Conservation (phyloP, 768 basidiomycete genomes). For the Podaxis carcinomalis region DNA sequence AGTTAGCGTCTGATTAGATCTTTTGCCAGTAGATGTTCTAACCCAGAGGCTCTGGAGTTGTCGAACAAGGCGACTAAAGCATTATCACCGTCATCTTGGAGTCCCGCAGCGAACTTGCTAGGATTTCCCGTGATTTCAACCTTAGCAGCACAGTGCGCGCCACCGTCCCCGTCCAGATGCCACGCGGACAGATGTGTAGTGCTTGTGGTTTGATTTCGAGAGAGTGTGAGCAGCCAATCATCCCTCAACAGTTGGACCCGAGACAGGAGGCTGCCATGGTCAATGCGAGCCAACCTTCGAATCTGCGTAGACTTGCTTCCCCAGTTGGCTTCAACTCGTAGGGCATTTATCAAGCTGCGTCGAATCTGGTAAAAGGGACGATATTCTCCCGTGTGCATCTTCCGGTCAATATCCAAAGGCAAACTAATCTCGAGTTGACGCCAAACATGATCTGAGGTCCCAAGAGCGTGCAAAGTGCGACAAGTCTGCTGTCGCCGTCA, state of each 20-base stretch:
- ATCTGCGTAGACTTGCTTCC: constrained; percentile 28
- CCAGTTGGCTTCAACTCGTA: constrained; percentile 53
- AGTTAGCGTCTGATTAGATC: neutral
- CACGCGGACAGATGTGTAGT: constrained; percentile 9
- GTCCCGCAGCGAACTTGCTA: constrained; percentile 9
- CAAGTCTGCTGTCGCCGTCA: constrained; percentile 38
- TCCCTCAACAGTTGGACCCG: constrained; percentile 43
- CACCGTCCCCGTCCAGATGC: neutral
- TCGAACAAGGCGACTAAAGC: neutral
- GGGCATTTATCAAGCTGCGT: constrained; percentile 34
- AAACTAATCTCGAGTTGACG: constrained; percentile 42
- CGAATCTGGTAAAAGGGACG: constrained; percentile 31
- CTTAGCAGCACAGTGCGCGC: neutral
- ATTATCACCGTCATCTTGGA: neutral
- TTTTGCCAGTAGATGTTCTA: neutral
- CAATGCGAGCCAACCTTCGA: constrained; percentile 30
- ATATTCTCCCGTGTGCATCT: constrained; percentile 20
- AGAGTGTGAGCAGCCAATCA: constrained; percentile 41
- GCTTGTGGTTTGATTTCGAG: constrained; percentile 14
- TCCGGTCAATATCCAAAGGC: constrained; percentile 36
- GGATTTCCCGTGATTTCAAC: constrained; percentile 3
- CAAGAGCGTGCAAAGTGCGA: constrained; percentile 48
- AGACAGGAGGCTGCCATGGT: constrained; percentile 35
- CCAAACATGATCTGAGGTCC: constrained; percentile 48
- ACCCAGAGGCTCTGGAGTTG: neutral